Conservation (phyloP, 345 rosid genomes). For the Orychophragmus violaceus region DNA sequence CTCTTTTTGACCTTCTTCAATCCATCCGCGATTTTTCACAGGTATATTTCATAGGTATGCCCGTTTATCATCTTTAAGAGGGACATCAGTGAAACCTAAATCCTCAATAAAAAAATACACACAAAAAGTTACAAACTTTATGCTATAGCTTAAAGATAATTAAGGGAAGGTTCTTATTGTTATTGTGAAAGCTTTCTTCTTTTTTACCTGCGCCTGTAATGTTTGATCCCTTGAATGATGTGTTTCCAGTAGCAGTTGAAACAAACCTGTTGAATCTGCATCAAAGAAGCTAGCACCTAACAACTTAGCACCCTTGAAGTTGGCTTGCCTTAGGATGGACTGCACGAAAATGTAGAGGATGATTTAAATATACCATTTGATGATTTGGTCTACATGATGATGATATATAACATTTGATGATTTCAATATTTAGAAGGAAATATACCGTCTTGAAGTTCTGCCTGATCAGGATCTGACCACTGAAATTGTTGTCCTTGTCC, state of each 20-base stretch:
- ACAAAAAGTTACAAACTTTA: neutral
- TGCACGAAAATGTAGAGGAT: conserved; percentile 19
- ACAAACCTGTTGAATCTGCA: conserved; percentile 87
- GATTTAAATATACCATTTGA: too few species aligned
- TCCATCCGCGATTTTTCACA: too few species aligned
- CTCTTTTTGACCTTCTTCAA: conserved; percentile 6
- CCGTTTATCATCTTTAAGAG: conserved; percentile 81
- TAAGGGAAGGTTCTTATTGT: too few species aligned
- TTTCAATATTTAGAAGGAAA: neutral
- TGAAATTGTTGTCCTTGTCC: conserved; percentile 74
- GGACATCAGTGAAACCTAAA: conserved; percentile 92
- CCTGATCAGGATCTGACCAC: conserved; percentile 73
- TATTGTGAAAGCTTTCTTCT: neutral
- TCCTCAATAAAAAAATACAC: neutral
- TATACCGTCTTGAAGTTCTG: conserved; percentile 93
- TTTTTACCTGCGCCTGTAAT: conserved; percentile 89
- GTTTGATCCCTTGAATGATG: conserved; percentile 89
- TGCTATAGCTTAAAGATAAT: neutral
- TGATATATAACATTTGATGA: too few species aligned
- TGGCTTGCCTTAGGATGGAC: conserved; percentile 89
- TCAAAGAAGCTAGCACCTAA: conserved; percentile 96
- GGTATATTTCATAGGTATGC: too few species aligned
- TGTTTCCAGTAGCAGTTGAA: conserved; percentile 74
- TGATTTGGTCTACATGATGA: neutral
- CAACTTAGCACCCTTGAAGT: conserved; percentile 83